phyloP scores from a whole-genome alignment of 257 asterid genomes.

The Fraxinus excelsior region DNA sequence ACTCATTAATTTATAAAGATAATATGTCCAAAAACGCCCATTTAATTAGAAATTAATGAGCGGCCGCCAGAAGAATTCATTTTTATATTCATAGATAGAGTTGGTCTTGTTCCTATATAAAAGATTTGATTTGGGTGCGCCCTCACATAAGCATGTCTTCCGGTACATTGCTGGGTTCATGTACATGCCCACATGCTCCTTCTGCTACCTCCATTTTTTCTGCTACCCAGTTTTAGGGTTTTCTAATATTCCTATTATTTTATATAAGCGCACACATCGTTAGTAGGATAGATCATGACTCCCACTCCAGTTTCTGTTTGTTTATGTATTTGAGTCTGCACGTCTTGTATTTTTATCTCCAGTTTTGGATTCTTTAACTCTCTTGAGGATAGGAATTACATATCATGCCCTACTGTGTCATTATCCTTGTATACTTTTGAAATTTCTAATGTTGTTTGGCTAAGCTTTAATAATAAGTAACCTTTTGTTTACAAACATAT shows the following conservation, averaged over 20 bases:
- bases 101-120: not conserved
- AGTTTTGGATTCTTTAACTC: not conserved
- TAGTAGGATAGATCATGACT: not conserved
- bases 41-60: no score
- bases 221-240: constrained; percentile 38
- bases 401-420: not conserved
- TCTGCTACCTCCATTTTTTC: constrained; percentile 52
- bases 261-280: no score
- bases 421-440: not conserved
- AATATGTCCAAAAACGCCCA: no score
- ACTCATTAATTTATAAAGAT: no score
- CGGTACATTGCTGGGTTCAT: constrained; percentile 46
- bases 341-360: not conserved
- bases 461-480: no score
- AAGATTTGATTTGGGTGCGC: constrained; percentile 44
- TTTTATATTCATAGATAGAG: not conserved
- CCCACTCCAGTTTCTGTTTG: constrained; percentile 9
- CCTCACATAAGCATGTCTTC: constrained; percentile 56
- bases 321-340: not conserved
- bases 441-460: not conserved
- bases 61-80: no score
- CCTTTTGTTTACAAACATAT: no score
- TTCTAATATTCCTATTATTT: not conserved
- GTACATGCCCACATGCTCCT: constrained; percentile 53
- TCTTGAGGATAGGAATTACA: not conserved